Base-by-base conservation (phyloP, 371 early-diverging fungal species). In the Blyttiomyces sp. region DNA sequence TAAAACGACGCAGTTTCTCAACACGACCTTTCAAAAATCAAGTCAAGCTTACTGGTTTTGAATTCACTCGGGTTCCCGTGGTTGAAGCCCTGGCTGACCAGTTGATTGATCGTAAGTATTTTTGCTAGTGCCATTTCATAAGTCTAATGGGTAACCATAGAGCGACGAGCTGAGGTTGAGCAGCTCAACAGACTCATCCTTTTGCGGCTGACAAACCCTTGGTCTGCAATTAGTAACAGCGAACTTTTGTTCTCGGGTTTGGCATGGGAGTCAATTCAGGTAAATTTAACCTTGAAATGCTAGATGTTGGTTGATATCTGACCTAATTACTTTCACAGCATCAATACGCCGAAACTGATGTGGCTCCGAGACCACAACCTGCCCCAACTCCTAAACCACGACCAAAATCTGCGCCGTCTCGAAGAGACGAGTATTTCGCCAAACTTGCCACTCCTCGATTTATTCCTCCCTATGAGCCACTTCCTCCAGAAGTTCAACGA, bases 131-230 rank as follows among this genome's bases (percentile, higher is more conserved):
- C n/a, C n/a, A n/a, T n/a, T n/a, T n/a, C n/a, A n/a, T n/a, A n/a
- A n/a, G n/a, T n/a, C n/a, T n/a, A n/a, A n/a, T n/a, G n/a, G n/a
- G n/a, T 43, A 4, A 5, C 24, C 50, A 6, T 50, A 64, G 64
- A 33, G 9, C 64, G 54, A 35, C 16, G 21, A 9, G 46, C 24
- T 26, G 59, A 64, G 44, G 54, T 52, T 19, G 64, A 64, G 46
- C 64, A 64, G 24, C 21, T 64, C 27, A 64, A 64, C 54, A 19
- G 59, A 16, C 48, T 57, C 16, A 21, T 64, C 23, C 27, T 64
- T 17, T 48, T 64, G 11, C 27, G 64, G 24, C 53, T 64, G 23
- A 35, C 59, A 21, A 64, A 64, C 35, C 64, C 64, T 3, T 64
- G 64, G 64, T 64, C 64, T 2, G 27, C 58, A n/a, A 36, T 64